Conservation (phyloP, 345 rosid genomes). For the Salix caprea region DNA sequence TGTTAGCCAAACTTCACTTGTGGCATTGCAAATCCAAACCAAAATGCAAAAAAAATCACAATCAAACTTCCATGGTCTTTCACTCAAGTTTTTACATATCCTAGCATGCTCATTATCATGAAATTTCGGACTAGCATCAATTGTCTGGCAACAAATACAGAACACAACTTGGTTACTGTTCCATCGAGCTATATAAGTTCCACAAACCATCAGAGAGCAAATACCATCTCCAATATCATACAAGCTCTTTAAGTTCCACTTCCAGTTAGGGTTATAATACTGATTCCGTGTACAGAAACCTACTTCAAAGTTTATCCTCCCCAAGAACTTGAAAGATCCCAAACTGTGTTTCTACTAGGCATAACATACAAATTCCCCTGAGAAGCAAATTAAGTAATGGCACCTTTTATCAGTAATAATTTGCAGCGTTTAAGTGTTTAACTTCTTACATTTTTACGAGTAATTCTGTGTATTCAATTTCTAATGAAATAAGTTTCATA, state of each 20-base stretch:
- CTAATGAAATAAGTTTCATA: no score
- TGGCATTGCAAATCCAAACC: not conserved
- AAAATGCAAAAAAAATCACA: not conserved
- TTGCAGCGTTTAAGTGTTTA: not conserved
- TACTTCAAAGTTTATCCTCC: not conserved
- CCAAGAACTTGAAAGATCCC: not conserved
- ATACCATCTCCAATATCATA: not conserved
- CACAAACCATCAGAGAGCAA: not conserved
- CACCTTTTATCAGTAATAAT: not conserved
- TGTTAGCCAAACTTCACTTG: not conserved
- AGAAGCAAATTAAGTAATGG: not conserved
- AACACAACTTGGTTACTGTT: not conserved
- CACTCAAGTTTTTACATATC: not conserved
- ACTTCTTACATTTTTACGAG: no score
- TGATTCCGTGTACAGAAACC: not conserved
- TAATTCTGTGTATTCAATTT: no score
- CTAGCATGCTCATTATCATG: not conserved
- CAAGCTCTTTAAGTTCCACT: not conserved
- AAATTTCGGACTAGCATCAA: not conserved
- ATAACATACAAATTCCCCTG: not conserved
- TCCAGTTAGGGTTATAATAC: not conserved
- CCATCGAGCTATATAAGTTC: not conserved
- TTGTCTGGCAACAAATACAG: not conserved
- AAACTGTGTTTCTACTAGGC: not conserved
- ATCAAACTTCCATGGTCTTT: not conserved